Evolutionary conservation across 2,329 filamentous ascomycete species (phyloP), one percentile per base, ranked within the genome.

Genomic region (Fusarium falciforme): DNA sequence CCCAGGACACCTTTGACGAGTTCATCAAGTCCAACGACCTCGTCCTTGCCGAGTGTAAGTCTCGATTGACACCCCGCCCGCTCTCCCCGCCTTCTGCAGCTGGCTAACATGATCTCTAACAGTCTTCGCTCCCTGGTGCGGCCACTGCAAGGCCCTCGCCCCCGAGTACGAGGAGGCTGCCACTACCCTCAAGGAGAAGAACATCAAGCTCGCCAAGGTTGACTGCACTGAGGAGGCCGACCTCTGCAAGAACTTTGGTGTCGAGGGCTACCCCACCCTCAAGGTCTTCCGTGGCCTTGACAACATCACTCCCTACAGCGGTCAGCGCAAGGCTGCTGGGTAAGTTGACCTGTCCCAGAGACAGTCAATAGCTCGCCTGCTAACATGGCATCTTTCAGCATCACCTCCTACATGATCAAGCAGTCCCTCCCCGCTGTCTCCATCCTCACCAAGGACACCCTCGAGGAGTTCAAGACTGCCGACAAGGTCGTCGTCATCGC

Each of bases 141-240:
- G 95, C 76, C 96, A 98, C 90, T 98, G 96, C 93, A 98, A 99
- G 89, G 96, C 96, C 70, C 94, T 99, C 77, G 96, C 93, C 72
- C 93, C 94, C 82, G 94, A 96, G 86, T 97, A 96, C 85, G 94
- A 97, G 87, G 91, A 94, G 83, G 94, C 94, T 61, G 94, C 94
- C 60, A 95, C 93, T 33, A 89, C 91, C 35, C 88, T 97, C 74
- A 96, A 95, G 89, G 93, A 94, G 85, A 96, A 96, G 91, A 89
- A 93, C 83, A 96, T 96, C 85, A 90, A 89, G 81, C 89, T 97
- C 66, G 93, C 89, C 85, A 96, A 97, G 91, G 86, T 97, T 79
- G 96, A 98, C 88, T 98, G 96, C 90, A 98, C 96, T 81, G 95
- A 93, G 83, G 94, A 99, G 89, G 87, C 92, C 73, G 94, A 97